These are phyloP conservation scores for Lactifluus rugatus DNA, from an alignment of 768 basidiomycete genomes.

Conservation along the genomic window DNA sequence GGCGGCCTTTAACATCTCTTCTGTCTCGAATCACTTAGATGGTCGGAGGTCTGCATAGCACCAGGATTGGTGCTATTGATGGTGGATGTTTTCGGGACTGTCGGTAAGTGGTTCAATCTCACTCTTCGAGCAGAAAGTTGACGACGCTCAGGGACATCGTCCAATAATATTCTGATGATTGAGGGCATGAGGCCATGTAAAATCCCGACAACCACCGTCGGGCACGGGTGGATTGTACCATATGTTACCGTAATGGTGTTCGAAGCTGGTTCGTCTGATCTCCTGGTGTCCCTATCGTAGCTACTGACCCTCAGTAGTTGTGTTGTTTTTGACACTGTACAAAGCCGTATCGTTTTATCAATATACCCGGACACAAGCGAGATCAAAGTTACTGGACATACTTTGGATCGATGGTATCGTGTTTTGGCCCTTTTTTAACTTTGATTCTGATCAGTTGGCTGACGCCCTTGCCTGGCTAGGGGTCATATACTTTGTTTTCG, in stretches of 20 bases:
- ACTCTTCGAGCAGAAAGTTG: background rate
- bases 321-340: constrained; percentile 12
- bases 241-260: constrained; percentile 3
- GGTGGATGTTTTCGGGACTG: background rate
- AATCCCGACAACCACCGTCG: background rate
- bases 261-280: constrained; percentile 7
- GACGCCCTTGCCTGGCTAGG: background rate
- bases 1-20: background rate
- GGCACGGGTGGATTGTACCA: background rate
- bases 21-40: background rate
- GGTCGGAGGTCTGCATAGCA: background rate
- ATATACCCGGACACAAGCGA: background rate
- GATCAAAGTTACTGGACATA: constrained; percentile 7
- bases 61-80: background rate
- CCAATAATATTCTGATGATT: background rate
- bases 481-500: constrained; percentile 17
- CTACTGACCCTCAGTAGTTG: background rate
- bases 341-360: background rate
- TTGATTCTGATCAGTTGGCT: background rate
- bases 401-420: constrained; percentile 14
- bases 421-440: background rate
- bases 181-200: background rate
- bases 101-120: background rate
- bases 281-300: background rate
- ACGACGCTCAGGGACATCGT: background rate